Percentiles rank a stretch among this genome's conserved stretches.
phyloP scores from a whole-genome alignment of 2,329 filamentous ascomycete genomes.

The Juglanconis sp. region DNA sequence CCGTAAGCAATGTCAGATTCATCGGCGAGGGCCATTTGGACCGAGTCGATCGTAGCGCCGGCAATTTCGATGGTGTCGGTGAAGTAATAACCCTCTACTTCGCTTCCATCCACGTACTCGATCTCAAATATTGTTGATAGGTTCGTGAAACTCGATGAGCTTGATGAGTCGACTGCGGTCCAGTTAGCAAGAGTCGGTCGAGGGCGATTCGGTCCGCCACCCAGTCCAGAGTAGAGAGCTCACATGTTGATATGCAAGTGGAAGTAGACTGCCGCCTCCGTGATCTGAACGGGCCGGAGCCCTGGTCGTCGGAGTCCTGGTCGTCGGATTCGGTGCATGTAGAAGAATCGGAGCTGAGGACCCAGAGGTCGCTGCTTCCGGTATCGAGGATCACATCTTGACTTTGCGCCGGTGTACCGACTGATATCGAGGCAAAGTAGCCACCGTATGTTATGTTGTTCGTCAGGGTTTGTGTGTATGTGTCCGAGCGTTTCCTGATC shows the following conservation, averaged over 20 bases:
- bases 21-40: constrained; percentile 55
- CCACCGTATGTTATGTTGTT: constrained; percentile 55
- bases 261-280: constrained; percentile 34
- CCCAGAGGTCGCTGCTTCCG: constrained; percentile 62
- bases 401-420: constrained; percentile 57
- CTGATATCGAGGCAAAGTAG: constrained; percentile 53
- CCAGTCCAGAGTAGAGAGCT: constrained; percentile 19
- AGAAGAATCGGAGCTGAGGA: constrained; percentile 38
- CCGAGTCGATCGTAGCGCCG: constrained; percentile 43
- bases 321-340: constrained; percentile 34
- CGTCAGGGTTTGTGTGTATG: constrained; percentile 35
- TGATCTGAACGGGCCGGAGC: not conserved
- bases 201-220: not conserved
- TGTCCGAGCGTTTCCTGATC: constrained; percentile 15
- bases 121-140: constrained; percentile 50
- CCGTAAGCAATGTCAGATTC: constrained; percentile 49
- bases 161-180: constrained; percentile 34
- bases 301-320: not conserved
- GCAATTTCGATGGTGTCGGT: constrained; percentile 52
- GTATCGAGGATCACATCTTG: constrained; percentile 58
- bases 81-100: constrained; percentile 55
- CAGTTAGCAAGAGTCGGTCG: not conserved
- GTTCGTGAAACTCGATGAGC: constrained; percentile 48
- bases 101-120: constrained; percentile 56
- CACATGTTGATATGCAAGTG: constrained; percentile 40